Percentiles rank a stretch among this genome's conserved stretches.
Evolutionary conservation across 2,329 filamentous ascomycete species (phyloP).

Genomic region (Xylaria sp.): DNA sequence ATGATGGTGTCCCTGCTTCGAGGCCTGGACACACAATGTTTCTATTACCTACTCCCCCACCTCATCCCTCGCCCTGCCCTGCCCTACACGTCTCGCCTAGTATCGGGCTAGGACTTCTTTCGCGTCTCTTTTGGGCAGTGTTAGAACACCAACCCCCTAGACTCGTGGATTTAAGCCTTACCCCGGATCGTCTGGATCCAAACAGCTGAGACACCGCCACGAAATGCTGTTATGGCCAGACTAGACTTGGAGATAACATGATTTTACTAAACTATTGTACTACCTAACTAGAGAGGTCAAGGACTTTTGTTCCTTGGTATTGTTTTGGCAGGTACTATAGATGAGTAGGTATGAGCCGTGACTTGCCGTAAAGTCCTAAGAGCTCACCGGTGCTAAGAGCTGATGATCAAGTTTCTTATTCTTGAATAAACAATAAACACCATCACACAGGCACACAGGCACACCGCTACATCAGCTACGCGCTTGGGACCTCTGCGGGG

Average conservation of each 20-base stretch:
- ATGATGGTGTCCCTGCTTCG: not conserved
- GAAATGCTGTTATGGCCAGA: not conserved
- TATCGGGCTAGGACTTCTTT: not conserved
- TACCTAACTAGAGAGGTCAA: not conserved
- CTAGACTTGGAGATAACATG: not conserved
- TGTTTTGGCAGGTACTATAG: not conserved
- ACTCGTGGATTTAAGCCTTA: not conserved
- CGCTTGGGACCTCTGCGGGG: not conserved
- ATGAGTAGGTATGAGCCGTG: not conserved
- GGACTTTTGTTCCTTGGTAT: conserved; percentile 5
- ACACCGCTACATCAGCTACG: conserved; percentile 4
- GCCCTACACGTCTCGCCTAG: not conserved
- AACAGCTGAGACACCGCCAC: conserved; percentile 15
- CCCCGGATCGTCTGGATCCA: conserved; percentile 9
- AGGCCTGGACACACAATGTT: not conserved
- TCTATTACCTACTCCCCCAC: not conserved
- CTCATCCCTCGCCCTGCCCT: too few species aligned
- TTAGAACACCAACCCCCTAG: not conserved
- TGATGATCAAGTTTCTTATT: conserved; percentile 9
- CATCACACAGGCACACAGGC: conserved; percentile 1
- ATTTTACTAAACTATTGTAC: not conserved
- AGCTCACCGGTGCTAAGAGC: not conserved
- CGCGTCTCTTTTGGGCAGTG: not conserved
- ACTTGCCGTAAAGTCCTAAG: conserved; percentile 12
- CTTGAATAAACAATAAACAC: not conserved